These are phyloP conservation scores for Erysimum pusillum DNA, from an alignment of 441 rosid genomes.

Conservation along the genomic window DNA sequence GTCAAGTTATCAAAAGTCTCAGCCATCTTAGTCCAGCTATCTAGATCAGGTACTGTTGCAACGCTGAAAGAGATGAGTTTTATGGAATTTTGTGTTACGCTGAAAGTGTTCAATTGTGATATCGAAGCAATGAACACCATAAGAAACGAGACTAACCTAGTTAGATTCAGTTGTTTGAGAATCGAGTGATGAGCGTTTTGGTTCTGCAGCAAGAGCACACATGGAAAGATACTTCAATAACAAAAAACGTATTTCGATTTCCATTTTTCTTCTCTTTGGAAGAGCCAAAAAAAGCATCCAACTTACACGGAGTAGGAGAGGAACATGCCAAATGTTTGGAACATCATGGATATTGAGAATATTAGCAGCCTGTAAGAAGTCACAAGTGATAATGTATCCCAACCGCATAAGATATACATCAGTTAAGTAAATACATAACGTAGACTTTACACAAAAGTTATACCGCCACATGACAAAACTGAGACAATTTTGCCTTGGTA, in stretches of 20 bases:
- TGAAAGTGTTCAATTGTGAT: constrained; percentile 33
- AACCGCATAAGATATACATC: constrained; percentile 20
- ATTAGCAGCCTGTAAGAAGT: constrained; percentile 60
- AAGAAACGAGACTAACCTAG: constrained; percentile 55
- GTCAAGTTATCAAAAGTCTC: constrained; percentile 70
- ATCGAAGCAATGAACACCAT: constrained; percentile 23
- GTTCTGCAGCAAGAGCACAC: constrained; percentile 55
- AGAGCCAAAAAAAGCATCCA: constrained; percentile 41
- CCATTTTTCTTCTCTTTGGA: constrained; percentile 22
- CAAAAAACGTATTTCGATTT: constrained; percentile 21
- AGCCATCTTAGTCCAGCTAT: constrained; percentile 74
- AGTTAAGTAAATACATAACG: constrained; percentile 21
- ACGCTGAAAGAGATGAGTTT: constrained; percentile 59
- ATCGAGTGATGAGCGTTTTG: constrained; percentile 76
- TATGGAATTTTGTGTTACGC: constrained; percentile 36
- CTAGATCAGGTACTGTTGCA: constrained; percentile 63
- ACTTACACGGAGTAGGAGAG: constrained; percentile 73
- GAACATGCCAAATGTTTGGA: constrained; percentile 87
- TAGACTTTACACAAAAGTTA: constrained; percentile 36
- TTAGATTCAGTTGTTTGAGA: constrained; percentile 64
- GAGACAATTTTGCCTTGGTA: constrained; percentile 77
- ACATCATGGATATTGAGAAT: constrained; percentile 79
- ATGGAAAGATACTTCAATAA: constrained; percentile 33
- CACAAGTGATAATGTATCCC: constrained; percentile 39
- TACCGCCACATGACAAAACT: constrained; percentile 85